Base-by-base conservation (phyloP, 2,329 filamentous ascomycete genomes). In the Hortaea werneckii region DNA sequence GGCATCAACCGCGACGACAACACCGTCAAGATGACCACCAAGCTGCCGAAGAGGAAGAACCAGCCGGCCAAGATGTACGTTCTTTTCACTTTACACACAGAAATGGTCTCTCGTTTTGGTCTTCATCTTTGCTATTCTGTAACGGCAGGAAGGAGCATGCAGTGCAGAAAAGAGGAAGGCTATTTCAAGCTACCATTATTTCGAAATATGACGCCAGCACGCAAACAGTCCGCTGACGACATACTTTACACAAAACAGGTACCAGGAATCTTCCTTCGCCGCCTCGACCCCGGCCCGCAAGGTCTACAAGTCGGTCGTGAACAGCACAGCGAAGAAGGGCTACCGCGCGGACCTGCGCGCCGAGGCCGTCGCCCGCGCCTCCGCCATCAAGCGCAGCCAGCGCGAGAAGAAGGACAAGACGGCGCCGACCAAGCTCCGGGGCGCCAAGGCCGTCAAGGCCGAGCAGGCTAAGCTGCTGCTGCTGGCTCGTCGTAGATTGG, bases 261-360 rank as follows among this genome's bases (percentile, higher is more conserved):
- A 76, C 65, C 75, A 77, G 69, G 78, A 76, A 68, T 77, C 79
- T 62, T 79, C 76, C 67, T 86, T 84, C 76, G 76, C 78, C 65
- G 74, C 79, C 65, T 78, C 78, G 71, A 85, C 85, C 72, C 77
- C 82, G 59, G 80, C 76, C 67, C 83, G 86, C 75, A 92, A 89
- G 79, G 83, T 85, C 74, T 96, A 89, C 82, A 86, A 85, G 76
- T 78, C 78, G 62, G 80, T 96, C 67, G 88, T 88, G 73, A 84
- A 80, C 76, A 75, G 77, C 68, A 80, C 82, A 61, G 84, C 87
- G 69, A 88, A 87, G 80, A 78, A 78, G 67, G 79, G 82, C 66
- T 98, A 96, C 83, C 86, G 72, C 52, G 55, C 66, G 39, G 72
- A 75, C 60, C 65, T 75, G 52, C 67, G 71, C 58, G 61, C 65